Evolutionary conservation across 805 yeast genomes (phyloP).

Genomic region (Nakazawaea wyomingensis): DNA sequence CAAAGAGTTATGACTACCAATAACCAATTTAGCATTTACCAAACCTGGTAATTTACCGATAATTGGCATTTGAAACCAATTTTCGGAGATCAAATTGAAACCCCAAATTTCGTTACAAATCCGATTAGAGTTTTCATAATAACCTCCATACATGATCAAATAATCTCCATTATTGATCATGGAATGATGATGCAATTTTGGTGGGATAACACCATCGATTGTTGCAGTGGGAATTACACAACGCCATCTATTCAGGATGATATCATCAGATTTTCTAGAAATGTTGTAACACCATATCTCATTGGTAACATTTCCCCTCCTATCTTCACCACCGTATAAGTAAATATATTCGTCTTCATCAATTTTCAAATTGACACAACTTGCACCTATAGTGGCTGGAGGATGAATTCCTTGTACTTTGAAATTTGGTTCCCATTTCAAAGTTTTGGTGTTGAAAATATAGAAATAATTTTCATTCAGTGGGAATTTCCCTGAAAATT

Average conservation of each 20-base stretch:
- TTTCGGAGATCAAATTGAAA: slow-evolving; percentile 3
- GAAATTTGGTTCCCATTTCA: slow-evolving; percentile 2
- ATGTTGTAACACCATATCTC: slow-evolving; percentile 8
- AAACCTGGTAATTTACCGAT: slow-evolving; percentile 1
- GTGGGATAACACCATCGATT: background rate
- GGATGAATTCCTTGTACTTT: slow-evolving; percentile 4
- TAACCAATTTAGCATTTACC: background rate
- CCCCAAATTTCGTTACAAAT: slow-evolving; percentile 2
- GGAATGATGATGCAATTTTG: slow-evolving; percentile 1
- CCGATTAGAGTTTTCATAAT: background rate
- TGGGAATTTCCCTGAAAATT: background rate
- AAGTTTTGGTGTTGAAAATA: background rate
- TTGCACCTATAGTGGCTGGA: background rate
- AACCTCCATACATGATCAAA: slow-evolving; percentile 7
- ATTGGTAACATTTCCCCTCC: background rate
- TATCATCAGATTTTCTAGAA: background rate
- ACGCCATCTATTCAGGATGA: slow-evolving; percentile 3
- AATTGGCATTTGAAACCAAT: background rate
- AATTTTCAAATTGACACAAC: background rate
- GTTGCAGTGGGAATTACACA: background rate
- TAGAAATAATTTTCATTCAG: background rate
- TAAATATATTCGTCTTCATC: slow-evolving; percentile 4
- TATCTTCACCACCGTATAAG: slow-evolving; percentile 4
- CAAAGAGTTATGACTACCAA: background rate
- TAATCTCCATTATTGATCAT: background rate